Conservation (phyloP, 257 asterid species). For the Orobanche coerulescens region DNA sequence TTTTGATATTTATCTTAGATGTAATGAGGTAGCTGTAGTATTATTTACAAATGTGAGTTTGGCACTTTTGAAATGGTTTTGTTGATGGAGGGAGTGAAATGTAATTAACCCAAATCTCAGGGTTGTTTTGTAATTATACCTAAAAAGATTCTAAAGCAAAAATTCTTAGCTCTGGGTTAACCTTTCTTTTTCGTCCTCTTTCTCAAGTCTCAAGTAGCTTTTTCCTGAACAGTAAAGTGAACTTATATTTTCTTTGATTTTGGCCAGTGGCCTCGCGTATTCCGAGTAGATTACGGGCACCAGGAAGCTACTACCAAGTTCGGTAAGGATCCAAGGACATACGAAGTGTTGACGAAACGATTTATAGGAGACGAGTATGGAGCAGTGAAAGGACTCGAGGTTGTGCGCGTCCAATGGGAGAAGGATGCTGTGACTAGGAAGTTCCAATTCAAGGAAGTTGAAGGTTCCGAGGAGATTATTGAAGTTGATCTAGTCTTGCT, state of each 20-base stretch:
- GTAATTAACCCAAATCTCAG: too few species aligned
- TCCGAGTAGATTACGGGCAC: conserved; percentile 95
- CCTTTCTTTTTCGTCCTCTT: background rate
- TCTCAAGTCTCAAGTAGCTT: background rate
- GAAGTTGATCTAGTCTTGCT: conserved; percentile 80
- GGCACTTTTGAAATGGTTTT: too few species aligned
- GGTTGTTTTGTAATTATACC: too few species aligned
- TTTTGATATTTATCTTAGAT: too few species aligned
- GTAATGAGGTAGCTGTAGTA: too few species aligned
- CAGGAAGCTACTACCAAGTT: conserved; percentile 91
- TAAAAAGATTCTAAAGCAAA: too few species aligned
- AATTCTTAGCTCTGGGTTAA: too few species aligned
- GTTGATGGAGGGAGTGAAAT: too few species aligned
- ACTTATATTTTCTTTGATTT: background rate
- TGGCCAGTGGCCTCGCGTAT: conserved; percentile 89
- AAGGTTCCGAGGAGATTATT: conserved; percentile 89
- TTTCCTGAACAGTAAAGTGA: background rate
- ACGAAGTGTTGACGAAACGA: conserved; percentile 84
- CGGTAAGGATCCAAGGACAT: conserved; percentile 94
- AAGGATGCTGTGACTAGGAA: conserved; percentile 74
- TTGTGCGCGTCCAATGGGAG: conserved; percentile 81
- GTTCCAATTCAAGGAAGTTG: conserved; percentile 87
- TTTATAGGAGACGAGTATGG: conserved; percentile 85
- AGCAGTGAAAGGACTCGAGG: conserved; percentile 67
- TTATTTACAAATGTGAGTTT: too few species aligned